Base-by-base conservation (phyloP, 2,329 filamentous ascomycete genomes). In the Botrytis squamosa region DNA sequence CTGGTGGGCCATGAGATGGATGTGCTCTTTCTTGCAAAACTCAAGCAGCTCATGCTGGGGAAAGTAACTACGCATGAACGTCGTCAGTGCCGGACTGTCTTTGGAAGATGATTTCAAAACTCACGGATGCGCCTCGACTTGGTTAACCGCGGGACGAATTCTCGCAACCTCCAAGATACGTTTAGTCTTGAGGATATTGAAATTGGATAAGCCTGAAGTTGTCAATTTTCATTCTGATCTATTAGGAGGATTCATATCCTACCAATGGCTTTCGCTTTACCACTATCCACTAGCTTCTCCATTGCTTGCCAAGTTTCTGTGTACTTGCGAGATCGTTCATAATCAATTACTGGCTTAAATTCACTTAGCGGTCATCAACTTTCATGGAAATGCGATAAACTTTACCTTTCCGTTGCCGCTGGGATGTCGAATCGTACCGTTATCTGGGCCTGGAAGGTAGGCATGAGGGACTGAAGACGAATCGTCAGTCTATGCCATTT, bases 1-100 rank as follows among this genome's bases (percentile, higher is more conserved):
- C 66, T 75, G 73, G 33, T 75, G 72, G 22, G 69, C 73, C 59
- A 72, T 73, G n/a, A 71, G 4, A 63, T 74, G 74, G 20, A 74
- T 75, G 36, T 71, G 62, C 44, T 67, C 68, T 49, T 68, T 67
- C 18, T 67, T 33, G 59, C 29, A 71, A 42, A 67, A 71, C 36
- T 12, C 22, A n/a, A 74, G 67, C 25, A 71, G 67, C 33, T 71
- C 67, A 29, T 57, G 44, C 29, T 74, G 72, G 1, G 72, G 72
- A 5, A 73, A 67, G 29, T 57, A 73, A 42, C 66, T 65, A 69
- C 0, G 18, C n/a, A 44, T 59, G 8, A 6, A 33, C 16, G 0
- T 12, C 18, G 1, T 33, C 2, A 44, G 46, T 12, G 7, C 62
- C 4, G 0, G 8, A 59, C 3, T 10, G 25, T 40, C 4, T 33